Conservation (phyloP, 164 flowering plant species). For the Kalanchoe fedtschenkoi region DNA sequence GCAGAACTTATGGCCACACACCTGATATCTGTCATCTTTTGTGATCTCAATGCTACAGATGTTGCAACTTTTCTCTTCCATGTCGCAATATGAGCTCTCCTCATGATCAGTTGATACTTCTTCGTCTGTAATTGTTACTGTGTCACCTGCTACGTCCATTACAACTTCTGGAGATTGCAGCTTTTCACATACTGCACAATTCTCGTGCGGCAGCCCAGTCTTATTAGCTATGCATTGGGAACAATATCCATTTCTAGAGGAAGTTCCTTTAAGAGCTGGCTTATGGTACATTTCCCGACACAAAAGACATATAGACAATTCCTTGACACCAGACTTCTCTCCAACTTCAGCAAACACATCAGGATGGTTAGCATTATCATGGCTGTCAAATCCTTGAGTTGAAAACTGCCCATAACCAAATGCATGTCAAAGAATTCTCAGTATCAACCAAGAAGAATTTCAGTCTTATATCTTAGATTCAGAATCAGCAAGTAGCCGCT, state of each 20-base stretch:
- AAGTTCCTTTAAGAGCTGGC: conserved; percentile 50
- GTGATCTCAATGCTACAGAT: conserved; percentile 32
- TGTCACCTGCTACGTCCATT: conserved; percentile 11
- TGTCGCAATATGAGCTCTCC: conserved; percentile 24
- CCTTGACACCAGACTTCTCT: conserved; percentile 36
- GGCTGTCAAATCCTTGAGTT: conserved; percentile 23
- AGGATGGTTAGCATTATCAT: conserved; percentile 28
- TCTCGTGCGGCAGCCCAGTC: conserved; percentile 39
- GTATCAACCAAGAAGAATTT: not conserved
- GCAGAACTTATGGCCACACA: conserved; percentile 52
- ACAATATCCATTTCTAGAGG: conserved; percentile 64
- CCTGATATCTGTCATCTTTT: conserved; percentile 20
- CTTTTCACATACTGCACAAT: conserved; percentile 67
- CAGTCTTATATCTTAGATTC: too few species aligned
- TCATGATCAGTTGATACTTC: conserved; percentile 22
- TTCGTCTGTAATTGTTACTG: conserved; percentile 6
- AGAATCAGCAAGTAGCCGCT: not conserved
- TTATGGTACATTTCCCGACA: conserved; percentile 77
- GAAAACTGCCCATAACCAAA: conserved; percentile 13
- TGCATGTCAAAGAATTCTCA: conserved; percentile 5
- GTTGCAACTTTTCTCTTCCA: conserved; percentile 31
- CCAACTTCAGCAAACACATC: conserved; percentile 50
- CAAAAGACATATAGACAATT: conserved; percentile 66
- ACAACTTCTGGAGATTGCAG: conserved; percentile 21
- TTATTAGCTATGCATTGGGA: conserved; percentile 39